Conservation (phyloP, 192 early-diverging fungal genomes). For the Coemansia sp. region DNA sequence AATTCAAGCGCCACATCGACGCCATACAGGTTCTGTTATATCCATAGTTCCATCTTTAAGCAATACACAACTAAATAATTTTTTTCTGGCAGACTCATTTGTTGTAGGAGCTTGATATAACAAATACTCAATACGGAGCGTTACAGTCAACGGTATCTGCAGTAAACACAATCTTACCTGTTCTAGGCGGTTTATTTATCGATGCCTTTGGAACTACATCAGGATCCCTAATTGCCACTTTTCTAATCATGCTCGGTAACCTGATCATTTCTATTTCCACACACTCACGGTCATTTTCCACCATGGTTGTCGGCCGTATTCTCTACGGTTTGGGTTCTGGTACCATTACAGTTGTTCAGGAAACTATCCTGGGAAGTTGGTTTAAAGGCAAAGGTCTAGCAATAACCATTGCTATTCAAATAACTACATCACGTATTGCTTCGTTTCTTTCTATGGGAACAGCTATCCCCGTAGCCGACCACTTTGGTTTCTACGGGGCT, state of each 20-base stretch:
- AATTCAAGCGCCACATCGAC: no score
- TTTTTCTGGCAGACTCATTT: no score
- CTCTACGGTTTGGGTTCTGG: constrained; percentile 69
- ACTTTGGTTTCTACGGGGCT: constrained; percentile 38
- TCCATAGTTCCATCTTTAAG: no score
- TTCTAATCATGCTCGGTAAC: constrained; percentile 56
- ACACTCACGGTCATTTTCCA: constrained; percentile 34
- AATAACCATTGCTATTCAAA: constrained; percentile 63
- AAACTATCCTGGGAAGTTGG: constrained; percentile 75
- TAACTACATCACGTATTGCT: constrained; percentile 67
- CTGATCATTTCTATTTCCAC: constrained; percentile 52
- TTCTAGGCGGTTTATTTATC: constrained; percentile 57
- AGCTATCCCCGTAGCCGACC: constrained; percentile 57
- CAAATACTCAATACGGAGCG: constrained; percentile 62
- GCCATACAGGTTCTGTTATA: no score
- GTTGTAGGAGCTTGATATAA: constrained; percentile 58
- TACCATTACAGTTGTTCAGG: constrained; percentile 74
- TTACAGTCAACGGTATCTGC: constrained; percentile 62
- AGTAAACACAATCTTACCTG: constrained; percentile 57
- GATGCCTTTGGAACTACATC: constrained; percentile 61
- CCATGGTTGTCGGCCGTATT: constrained; percentile 56
- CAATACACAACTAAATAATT: no score
- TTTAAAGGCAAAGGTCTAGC: constrained; percentile 67
- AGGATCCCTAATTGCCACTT: constrained; percentile 54
- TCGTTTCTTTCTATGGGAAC: constrained; percentile 68